Evolutionary conservation across 768 basidiomycete genomes (phyloP).

Genomic region (Trametes sanguinea): DNA sequence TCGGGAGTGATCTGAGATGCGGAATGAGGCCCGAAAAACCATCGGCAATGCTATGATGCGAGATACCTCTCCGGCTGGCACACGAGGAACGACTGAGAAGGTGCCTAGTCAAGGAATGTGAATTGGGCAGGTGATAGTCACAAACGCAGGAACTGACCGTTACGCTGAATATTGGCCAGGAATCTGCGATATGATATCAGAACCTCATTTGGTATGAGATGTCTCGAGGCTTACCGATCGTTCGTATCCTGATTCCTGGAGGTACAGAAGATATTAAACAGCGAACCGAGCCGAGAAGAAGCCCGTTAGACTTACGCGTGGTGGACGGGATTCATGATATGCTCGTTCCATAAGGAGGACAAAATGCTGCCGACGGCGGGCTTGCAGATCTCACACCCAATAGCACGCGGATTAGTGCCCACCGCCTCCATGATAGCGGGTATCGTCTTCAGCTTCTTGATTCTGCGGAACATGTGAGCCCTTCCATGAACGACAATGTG

Average conservation of each 20-base stretch:
- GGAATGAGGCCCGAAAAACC: background rate
- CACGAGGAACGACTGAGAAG: conserved; percentile 71
- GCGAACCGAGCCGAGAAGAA: background rate
- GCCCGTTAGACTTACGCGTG: conserved; percentile 43
- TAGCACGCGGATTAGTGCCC: conserved; percentile 48
- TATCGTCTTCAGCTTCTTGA: conserved; percentile 63
- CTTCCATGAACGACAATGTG: background rate
- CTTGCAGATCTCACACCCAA: conserved; percentile 77
- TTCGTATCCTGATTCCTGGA: conserved; percentile 67
- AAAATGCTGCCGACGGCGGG: conserved; percentile 61
- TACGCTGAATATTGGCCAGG: conserved; percentile 72
- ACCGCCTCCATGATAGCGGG: conserved; percentile 50
- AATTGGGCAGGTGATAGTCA: background rate
- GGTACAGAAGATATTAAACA: background rate
- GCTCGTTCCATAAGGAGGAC: conserved; percentile 60
- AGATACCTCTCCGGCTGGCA: conserved; percentile 64
- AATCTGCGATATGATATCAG: conserved; percentile 36
- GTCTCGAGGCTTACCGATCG: conserved; percentile 38
- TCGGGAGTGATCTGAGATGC: conserved; percentile 53
- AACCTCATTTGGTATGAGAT: background rate
- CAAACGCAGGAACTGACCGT: conserved; percentile 39
- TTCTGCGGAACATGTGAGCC: conserved; percentile 32
- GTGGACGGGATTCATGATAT: conserved; percentile 61
- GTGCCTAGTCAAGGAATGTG: conserved; percentile 40
- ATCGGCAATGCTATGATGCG: too few species aligned